A percentile compares a stretch with the other conserved stretches of the same genome.
These are phyloP conservation scores for Ceratonia siliqua DNA, from an alignment of 306 rosid genomes.

Conservation along the genomic window DNA sequence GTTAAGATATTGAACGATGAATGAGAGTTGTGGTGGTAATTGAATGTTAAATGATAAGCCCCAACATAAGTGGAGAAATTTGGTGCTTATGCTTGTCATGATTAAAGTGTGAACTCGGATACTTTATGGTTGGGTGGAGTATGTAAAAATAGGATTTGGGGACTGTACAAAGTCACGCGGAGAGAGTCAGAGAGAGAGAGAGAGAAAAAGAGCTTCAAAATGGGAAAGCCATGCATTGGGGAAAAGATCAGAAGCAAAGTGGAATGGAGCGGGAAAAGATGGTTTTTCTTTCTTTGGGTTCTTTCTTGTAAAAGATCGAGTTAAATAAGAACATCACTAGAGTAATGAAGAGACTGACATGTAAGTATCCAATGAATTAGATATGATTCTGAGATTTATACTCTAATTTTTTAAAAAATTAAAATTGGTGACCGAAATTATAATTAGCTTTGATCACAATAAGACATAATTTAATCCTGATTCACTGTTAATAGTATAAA, in stretches of 20 bases:
- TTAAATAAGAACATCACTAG: too few relatives aligned
- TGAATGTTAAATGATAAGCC: constrained; percentile 36
- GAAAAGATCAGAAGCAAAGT: constrained; percentile 10
- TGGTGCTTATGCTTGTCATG: constrained; percentile 61
- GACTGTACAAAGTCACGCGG: constrained; percentile 63
- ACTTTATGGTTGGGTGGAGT: constrained; percentile 53
- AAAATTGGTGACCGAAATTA: too few relatives aligned
- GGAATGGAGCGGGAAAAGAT: constrained; percentile 22
- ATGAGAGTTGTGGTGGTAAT: constrained; percentile 38
- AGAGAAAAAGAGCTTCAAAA: constrained; percentile 4
- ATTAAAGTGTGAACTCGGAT: constrained; percentile 62
- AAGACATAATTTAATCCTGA: too few relatives aligned
- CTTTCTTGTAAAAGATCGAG: too few relatives aligned
- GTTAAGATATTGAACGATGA: neutral
- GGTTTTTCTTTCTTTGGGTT: constrained; percentile 1
- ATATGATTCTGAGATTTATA: too few relatives aligned
- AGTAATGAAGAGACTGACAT: too few relatives aligned
- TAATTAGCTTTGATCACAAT: too few relatives aligned
- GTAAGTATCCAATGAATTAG: too few relatives aligned
- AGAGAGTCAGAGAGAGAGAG: constrained; percentile 27
- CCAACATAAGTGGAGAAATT: constrained; percentile 32
- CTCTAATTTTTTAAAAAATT: too few relatives aligned
- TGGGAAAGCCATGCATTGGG: constrained; percentile 28
- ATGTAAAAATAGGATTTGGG: constrained; percentile 31
- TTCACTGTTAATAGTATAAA: neutral